Evolutionary conservation across 139 green algal species (phyloP).

Genomic region (Auxenochlorella pyrenoidosa): DNA sequence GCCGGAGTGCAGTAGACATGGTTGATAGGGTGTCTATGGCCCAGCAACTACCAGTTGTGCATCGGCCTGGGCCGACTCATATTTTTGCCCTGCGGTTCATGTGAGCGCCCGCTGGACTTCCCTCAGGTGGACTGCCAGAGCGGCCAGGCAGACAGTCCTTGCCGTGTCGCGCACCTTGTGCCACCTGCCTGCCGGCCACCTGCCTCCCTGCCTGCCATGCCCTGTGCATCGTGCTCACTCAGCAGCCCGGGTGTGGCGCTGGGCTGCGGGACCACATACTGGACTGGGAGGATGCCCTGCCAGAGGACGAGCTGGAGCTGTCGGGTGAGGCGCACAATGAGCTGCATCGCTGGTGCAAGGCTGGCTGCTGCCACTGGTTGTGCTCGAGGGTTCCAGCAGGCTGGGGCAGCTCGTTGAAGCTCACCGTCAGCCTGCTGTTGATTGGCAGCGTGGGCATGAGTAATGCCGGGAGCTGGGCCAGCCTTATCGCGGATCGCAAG

Average conservation of each 20-base stretch:
- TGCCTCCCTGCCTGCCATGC: neutral
- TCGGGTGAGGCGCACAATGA: slow-evolving; percentile 36
- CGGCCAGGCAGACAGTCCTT: neutral
- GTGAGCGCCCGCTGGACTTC: neutral
- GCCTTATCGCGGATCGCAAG: no score
- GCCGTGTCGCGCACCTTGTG: neutral
- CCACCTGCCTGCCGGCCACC: neutral
- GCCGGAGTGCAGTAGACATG: neutral
- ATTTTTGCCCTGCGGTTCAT: no score
- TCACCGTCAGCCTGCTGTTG: neutral
- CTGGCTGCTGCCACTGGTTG: neutral
- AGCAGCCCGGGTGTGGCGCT: slow-evolving; percentile 60
- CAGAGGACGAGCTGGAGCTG: slow-evolving; percentile 81
- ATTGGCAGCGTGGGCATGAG: neutral
- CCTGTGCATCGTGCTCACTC: neutral
- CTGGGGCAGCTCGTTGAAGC: neutral
- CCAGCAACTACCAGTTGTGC: neutral
- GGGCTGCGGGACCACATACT: slow-evolving; percentile 82
- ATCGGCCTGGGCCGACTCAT: no score
- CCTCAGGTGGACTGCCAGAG: no score
- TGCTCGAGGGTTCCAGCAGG: neutral
- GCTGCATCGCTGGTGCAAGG: no score
- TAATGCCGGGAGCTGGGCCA: no score
- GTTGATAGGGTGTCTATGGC: neutral
- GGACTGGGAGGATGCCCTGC: slow-evolving; percentile 92